Conservation (phyloP, 2,329 filamentous ascomycete species). For the Xylariaceae sp. region DNA sequence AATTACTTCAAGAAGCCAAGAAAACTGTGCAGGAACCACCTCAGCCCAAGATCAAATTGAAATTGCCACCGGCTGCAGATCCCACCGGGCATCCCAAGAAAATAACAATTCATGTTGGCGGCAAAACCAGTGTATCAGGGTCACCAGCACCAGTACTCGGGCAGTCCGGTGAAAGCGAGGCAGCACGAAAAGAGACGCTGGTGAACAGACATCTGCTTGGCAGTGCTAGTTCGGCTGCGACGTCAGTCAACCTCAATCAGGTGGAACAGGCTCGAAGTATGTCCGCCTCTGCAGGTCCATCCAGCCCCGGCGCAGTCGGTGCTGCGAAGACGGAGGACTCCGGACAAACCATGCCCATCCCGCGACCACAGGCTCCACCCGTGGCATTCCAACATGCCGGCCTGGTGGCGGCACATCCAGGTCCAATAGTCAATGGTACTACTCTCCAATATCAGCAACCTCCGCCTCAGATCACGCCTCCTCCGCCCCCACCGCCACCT, state of each 20-base stretch:
- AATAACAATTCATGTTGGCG: slow-evolving; percentile 68
- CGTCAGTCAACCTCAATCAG: slow-evolving; percentile 28
- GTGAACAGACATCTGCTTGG: slow-evolving; percentile 30
- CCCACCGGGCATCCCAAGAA: slow-evolving; percentile 51
- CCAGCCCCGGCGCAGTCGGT: slow-evolving; percentile 40
- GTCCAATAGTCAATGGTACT: slow-evolving; percentile 20
- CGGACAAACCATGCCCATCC: slow-evolving; percentile 33
- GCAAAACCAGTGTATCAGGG: slow-evolving; percentile 50
- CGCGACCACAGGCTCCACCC: slow-evolving; percentile 28
- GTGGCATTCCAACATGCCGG: slow-evolving; percentile 32
- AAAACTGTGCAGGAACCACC: slow-evolving; percentile 66
- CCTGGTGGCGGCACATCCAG: slow-evolving; percentile 23
- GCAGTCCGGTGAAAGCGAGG: slow-evolving; percentile 35
- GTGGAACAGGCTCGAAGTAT: slow-evolving; percentile 42
- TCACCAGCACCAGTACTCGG: slow-evolving; percentile 45
- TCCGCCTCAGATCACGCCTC: slow-evolving; percentile 13
- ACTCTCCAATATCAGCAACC: slow-evolving; percentile 19
- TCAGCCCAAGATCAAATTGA: slow-evolving; percentile 76
- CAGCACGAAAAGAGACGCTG: slow-evolving; percentile 32
- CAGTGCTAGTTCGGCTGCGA: slow-evolving; percentile 22
- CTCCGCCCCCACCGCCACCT: slow-evolving; percentile 23
- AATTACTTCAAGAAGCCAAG: slow-evolving; percentile 67
- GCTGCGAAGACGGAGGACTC: slow-evolving; percentile 37
- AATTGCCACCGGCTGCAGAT: slow-evolving; percentile 52
- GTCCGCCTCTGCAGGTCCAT: slow-evolving; percentile 41